Base-by-base conservation (phyloP, 352 stramenopile genomes). In the Phytophthora foliorum region DNA sequence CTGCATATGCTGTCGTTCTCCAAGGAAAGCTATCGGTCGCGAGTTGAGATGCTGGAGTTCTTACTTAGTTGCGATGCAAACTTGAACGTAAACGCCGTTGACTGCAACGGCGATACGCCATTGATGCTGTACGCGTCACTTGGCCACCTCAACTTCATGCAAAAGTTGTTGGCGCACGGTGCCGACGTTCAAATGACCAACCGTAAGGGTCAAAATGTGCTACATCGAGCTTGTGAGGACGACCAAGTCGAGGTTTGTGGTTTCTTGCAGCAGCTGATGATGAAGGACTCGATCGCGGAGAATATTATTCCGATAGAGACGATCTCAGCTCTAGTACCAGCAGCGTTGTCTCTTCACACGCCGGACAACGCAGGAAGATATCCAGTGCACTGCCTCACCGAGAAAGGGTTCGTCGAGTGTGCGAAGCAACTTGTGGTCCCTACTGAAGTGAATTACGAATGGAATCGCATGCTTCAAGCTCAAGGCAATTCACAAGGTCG, bases 1-100 rank as follows among this genome's bases (percentile, higher is more conserved):
- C 63, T 93, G 16, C 83, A 93, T 29, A 52, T 88, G 69, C 63
- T 93, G 19, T 78, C 85, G 2, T 88, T 89, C 59, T 89, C 78
- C 36, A 71, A 67, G 2, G 85, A 86, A 53, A 81, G 57, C 34
- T 72, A 82, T 24, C 68, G 69, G 2, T 76, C 76, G 8, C 75
- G 83, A 3, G 55, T 81, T 8, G 73, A 78, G 27, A 80, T 91
- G 72, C 73, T 93, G 19, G 69, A 72, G 4, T 93, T 90, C 39
- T 69, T 93, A 9, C 39, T 90, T 1, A 11, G 55, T 8, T 74
- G 54, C 49, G 55, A 54, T 17, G 69, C 67, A 1, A 77, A 69
- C 4, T 45, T 87, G 0, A 74, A 88, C 21, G 63, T 89, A 13
- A 67, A 90, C 29, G 73, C 74, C 1, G 44, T 62, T 0, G 85